Conservation (phyloP, 2,329 filamentous ascomycete genomes). For the Xylariaceae sp. region DNA sequence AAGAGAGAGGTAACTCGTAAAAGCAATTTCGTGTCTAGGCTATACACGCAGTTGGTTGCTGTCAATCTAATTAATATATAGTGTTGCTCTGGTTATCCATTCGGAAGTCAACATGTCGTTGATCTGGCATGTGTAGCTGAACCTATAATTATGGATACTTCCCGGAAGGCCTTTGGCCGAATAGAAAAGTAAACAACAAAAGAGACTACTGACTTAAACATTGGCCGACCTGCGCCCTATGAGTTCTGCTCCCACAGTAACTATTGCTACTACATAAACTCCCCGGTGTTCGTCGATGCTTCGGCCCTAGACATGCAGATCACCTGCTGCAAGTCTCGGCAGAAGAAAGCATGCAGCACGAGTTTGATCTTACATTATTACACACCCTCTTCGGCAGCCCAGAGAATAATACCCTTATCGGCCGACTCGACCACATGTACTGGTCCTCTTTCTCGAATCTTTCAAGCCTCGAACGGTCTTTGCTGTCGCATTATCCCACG, state of each 20-base stretch:
- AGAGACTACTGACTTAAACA: neutral
- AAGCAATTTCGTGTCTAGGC: too few species aligned
- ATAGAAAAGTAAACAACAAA: neutral
- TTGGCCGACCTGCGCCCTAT: neutral
- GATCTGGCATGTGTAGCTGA: too few species aligned
- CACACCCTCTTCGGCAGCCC: neutral
- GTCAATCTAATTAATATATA: too few species aligned
- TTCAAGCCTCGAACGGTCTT: constrained; percentile 17
- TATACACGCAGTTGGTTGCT: too few species aligned
- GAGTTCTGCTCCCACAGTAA: constrained; percentile 3
- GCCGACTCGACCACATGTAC: constrained; percentile 12
- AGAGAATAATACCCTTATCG: neutral
- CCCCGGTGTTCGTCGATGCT: constrained; percentile 11
- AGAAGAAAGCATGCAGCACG: constrained; percentile 25
- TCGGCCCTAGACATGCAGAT: constrained; percentile 28
- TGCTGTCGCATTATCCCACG: neutral
- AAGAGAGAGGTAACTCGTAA: constrained; percentile 6
- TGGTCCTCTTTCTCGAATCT: constrained; percentile 9
- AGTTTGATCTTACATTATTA: constrained; percentile 24
- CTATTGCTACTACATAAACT: constrained; percentile 9
- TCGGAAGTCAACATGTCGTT: too few species aligned
- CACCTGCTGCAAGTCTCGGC: constrained; percentile 26
- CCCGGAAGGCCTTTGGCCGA: neutral
- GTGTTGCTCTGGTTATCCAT: too few species aligned
- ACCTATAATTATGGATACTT: too few species aligned